Percentiles rank a stretch among this genome's conserved stretches.
Evolutionary conservation across 129 eudicot genomes (phyloP).

Genomic region (Dittrichia graveolens): DNA sequence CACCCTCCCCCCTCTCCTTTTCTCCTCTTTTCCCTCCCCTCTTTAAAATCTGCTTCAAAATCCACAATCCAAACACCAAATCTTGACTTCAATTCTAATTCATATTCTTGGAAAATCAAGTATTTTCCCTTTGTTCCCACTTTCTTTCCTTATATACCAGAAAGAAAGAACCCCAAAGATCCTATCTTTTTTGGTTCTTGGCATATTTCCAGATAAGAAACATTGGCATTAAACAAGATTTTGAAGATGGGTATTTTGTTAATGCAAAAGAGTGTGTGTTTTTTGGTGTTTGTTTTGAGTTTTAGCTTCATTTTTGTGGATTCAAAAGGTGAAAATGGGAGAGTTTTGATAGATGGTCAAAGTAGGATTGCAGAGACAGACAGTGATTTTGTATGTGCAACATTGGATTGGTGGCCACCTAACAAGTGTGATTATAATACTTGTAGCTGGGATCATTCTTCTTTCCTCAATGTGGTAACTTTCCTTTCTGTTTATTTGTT

Average conservation of each 20-base stretch:
- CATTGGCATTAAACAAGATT: constrained; percentile 12
- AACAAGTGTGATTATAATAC: constrained; percentile 92
- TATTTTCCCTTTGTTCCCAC: constrained; percentile 14
- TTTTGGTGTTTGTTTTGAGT: constrained; percentile 37
- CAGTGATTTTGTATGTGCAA: constrained; percentile 72
- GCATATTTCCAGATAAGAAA: constrained; percentile 9
- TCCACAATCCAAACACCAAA: constrained; percentile 22
- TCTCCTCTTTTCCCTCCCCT: neutral
- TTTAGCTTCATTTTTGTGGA: constrained; percentile 37
- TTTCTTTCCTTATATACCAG: neutral
- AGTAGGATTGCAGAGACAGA: constrained; percentile 55
- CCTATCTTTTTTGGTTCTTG: constrained; percentile 9
- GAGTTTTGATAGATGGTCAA: constrained; percentile 51
- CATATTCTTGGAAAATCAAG: neutral
- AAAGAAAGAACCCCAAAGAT: neutral
- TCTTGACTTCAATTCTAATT: neutral
- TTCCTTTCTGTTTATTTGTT: neutral
- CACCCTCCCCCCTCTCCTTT: neutral
- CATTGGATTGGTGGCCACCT: constrained; percentile 99
- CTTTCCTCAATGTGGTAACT: constrained; percentile 80
- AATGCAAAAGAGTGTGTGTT: constrained; percentile 43
- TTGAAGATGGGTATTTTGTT: constrained; percentile 44
- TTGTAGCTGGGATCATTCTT: constrained; percentile 83
- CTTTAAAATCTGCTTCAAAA: constrained; percentile 23
- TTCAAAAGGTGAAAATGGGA: constrained; percentile 41